Conservation (phyloP, 1,284 basidiomycete species). For the Athelia sp. region DNA sequence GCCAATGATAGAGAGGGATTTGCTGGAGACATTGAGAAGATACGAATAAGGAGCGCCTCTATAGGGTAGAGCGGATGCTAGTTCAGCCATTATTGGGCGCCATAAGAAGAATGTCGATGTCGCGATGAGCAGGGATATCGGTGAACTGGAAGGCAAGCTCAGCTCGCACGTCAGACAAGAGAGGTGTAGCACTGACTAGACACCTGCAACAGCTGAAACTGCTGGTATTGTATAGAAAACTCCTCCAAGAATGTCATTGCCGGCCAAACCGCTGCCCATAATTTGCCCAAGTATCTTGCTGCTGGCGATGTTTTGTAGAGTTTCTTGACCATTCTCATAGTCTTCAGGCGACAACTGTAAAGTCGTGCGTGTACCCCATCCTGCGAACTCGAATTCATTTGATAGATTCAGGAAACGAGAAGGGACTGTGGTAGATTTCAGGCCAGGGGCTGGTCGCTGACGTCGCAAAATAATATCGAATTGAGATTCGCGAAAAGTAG, state of each 20-base stretch:
- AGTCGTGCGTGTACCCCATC: slow-evolving; percentile 53
- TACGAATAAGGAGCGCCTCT: slow-evolving; percentile 69
- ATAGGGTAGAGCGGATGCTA: slow-evolving; percentile 60
- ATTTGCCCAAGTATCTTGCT: slow-evolving; percentile 49
- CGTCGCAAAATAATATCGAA: slow-evolving; percentile 53
- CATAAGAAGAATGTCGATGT: slow-evolving; percentile 58
- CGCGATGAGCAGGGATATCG: slow-evolving; percentile 58
- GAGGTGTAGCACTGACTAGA: slow-evolving; percentile 38
- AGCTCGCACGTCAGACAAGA: not conserved
- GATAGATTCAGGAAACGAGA: slow-evolving; percentile 61
- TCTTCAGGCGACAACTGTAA: slow-evolving; percentile 37
- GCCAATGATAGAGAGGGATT: slow-evolving; percentile 52
- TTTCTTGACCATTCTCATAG: slow-evolving; percentile 28
- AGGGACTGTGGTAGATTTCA: slow-evolving; percentile 40
- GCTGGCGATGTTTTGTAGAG: slow-evolving; percentile 25
- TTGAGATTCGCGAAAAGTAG: slow-evolving; percentile 41
- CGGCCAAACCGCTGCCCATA: slow-evolving; percentile 56
- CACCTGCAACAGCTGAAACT: slow-evolving; percentile 50
- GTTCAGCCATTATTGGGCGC: slow-evolving; percentile 67
- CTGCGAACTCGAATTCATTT: slow-evolving; percentile 61
- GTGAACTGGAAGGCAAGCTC: slow-evolving; percentile 40
- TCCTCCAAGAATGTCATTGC: slow-evolving; percentile 64
- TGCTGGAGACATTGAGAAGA: slow-evolving; percentile 59
- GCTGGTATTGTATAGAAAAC: slow-evolving; percentile 70
- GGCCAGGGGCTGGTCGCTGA: slow-evolving; percentile 45